Percentiles rank a stretch among this genome's conserved stretches.
phyloP scores from a whole-genome alignment of 1,284 basidiomycete genomes.

The Heliocybe sulcata region DNA sequence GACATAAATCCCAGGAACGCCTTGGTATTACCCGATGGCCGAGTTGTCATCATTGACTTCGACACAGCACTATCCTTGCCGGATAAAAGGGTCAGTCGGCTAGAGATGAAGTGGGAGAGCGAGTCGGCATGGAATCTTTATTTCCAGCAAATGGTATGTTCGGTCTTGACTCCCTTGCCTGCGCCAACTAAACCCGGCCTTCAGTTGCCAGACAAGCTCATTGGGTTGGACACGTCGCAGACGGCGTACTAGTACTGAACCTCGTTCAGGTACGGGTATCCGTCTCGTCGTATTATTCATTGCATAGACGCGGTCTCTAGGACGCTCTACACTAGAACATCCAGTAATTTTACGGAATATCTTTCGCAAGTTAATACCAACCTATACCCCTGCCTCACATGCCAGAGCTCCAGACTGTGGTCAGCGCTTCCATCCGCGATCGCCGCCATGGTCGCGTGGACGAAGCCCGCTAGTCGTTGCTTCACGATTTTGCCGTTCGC shows the following conservation, averaged over 20 bases:
- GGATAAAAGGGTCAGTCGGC: neutral
- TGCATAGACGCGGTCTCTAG: neutral
- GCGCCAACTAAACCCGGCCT: neutral
- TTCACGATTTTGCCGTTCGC: too few species aligned
- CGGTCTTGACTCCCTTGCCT: neutral
- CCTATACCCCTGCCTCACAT: neutral
- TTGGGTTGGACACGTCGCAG: neutral
- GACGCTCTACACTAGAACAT: neutral
- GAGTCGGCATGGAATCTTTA: constrained; percentile 1
- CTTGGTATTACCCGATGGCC: neutral
- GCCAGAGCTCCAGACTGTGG: too few species aligned
- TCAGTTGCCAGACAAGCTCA: constrained; percentile 1
- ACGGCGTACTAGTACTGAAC: constrained; percentile 1
- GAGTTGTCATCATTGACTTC: neutral
- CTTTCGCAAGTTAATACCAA: neutral
- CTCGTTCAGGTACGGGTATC: neutral
- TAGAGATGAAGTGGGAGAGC: constrained; percentile 1
- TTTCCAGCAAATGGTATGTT: neutral
- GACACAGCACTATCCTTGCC: neutral
- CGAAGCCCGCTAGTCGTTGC: too few species aligned
- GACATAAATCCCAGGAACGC: neutral
- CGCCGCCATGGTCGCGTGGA: too few species aligned
- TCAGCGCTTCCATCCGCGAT: too few species aligned
- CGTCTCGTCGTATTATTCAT: neutral
- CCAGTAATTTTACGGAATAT: neutral